phyloP scores from a whole-genome alignment of 768 basidiomycete species.

The Hydnomerulius pinastri region DNA sequence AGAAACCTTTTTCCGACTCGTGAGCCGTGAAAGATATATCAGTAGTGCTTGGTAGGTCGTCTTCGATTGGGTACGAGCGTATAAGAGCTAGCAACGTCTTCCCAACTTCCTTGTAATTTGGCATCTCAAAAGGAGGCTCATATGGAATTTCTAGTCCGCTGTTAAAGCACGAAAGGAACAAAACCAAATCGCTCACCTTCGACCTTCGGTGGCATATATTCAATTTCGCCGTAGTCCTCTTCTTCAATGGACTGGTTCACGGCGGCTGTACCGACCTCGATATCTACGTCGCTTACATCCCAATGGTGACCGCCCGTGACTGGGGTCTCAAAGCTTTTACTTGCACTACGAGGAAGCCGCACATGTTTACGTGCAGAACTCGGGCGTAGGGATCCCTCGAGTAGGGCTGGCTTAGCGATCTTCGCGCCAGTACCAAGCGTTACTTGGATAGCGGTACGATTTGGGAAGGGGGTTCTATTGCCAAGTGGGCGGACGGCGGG shows the following conservation, averaged over 20 bases:
- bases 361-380: slow-evolving; percentile 69
- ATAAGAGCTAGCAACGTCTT: slow-evolving; percentile 36
- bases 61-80: slow-evolving; percentile 37
- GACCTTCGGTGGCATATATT: slow-evolving; percentile 57
- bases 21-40: slow-evolving; percentile 21
- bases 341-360: slow-evolving; percentile 53
- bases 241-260: slow-evolving; percentile 27
- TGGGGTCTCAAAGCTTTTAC: slow-evolving; percentile 65
- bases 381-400: slow-evolving; percentile 53
- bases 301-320: slow-evolving; percentile 65
- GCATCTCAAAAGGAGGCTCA: slow-evolving; percentile 50
- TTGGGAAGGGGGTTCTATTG: slow-evolving; percentile 79
- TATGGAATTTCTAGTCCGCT: slow-evolving; percentile 38
- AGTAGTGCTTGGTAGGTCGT: slow-evolving; percentile 20
- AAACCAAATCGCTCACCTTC: slow-evolving; percentile 38
- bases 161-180: slow-evolving; percentile 4
- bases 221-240: slow-evolving; percentile 48
- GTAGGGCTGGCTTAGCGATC: slow-evolving; percentile 38
- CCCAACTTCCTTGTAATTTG: slow-evolving; percentile 48
- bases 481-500: slow-evolving; percentile 50
- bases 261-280: slow-evolving; percentile 28
- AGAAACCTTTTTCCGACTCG: slow-evolving; percentile 23
- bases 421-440: slow-evolving; percentile 36
- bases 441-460: slow-evolving; percentile 42
- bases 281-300: slow-evolving; percentile 67